phyloP scores from a whole-genome alignment of 2,329 filamentous ascomycete species.

The Xylaria sp. region DNA sequence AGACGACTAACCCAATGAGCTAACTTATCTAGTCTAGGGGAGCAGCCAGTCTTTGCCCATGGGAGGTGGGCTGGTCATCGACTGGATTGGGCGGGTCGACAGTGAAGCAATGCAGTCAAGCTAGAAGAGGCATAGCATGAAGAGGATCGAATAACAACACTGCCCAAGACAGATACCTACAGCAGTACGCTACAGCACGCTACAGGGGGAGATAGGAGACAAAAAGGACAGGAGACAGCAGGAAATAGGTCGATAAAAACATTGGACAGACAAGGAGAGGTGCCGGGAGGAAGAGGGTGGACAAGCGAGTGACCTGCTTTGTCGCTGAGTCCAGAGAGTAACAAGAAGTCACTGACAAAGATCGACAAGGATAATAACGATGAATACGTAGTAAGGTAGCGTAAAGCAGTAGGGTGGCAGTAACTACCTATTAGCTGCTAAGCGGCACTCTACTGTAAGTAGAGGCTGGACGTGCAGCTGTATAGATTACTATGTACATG shows the following conservation, averaged over 20 bases:
- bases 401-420: neutral
- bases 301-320: conserved; percentile 30
- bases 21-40: conserved; percentile 3
- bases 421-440: neutral
- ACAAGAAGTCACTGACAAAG: conserved; percentile 32
- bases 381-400: conserved; percentile 2
- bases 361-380: conserved; percentile 25
- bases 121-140: conserved; percentile 43
- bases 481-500: conserved; percentile 15
- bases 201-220: too few species aligned
- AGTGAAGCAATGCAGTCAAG: conserved; percentile 45
- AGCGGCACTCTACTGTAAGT: neutral
- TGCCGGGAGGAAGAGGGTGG: neutral
- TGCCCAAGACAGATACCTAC: neutral
- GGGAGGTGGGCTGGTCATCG: conserved; percentile 44
- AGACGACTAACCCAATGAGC: conserved; percentile 9
- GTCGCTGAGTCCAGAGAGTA: conserved; percentile 15
- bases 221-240: conserved; percentile 1
- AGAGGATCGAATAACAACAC: conserved; percentile 36
- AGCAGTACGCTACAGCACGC: neutral
- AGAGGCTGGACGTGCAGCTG: conserved; percentile 3
- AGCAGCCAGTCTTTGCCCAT: conserved; percentile 31
- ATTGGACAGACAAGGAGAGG: conserved; percentile 29
- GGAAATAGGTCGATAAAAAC: neutral
- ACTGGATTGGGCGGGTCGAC: conserved; percentile 49